Base-by-base conservation (phyloP, 345 rosid species). In the Alliaria petiolata region DNA sequence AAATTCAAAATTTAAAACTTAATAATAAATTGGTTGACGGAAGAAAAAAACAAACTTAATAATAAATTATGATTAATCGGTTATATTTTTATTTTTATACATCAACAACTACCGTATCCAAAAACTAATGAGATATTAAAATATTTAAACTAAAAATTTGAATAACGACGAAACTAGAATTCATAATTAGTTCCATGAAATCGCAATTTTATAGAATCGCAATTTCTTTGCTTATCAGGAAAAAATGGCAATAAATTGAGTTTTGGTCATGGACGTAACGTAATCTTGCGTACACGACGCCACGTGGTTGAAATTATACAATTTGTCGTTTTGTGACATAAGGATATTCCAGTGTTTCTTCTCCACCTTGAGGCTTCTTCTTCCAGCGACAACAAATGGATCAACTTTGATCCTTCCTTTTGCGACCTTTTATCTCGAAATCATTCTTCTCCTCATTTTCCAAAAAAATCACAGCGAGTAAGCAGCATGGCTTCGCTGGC, bases 351-450 rank as follows among this genome's bases (percentile, higher is more conserved):
- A 62, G 22, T 61, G 52, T 61, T 15, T 45, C 6, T 35, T 4
- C 26, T 26, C 34, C 34, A 61, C 6, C 36, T 30, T 36, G 25
- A 22, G 25, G 25, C 62, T 57, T 34, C 52, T 45, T 26, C 17
- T 52, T 12, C 60, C 1, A 16, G 49, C 60, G 25, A 17, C 25
- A 43, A 34, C 38, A 71, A 66, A 66, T 50, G 78, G 54, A 58
- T 73, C 71, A 45, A 47, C 26, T 36, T 46, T 31, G 90, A 93
- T 83, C 13, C 85, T 83, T 19, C 39, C 45, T 31, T 22, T 15
- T 76, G 88, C 75, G 76, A 92, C 78, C 85, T 82, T 68, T 22
- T 22, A 22, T 3, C 81, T 83, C 74, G 85, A 62, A 85, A 84
- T 28, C 57, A 44, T 25, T 72, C 49, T 14, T 35, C 57, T 53